These are phyloP conservation scores for Phytophthora citrophthora DNA, from an alignment of 352 stramenopile genomes.

Conservation along the genomic window DNA sequence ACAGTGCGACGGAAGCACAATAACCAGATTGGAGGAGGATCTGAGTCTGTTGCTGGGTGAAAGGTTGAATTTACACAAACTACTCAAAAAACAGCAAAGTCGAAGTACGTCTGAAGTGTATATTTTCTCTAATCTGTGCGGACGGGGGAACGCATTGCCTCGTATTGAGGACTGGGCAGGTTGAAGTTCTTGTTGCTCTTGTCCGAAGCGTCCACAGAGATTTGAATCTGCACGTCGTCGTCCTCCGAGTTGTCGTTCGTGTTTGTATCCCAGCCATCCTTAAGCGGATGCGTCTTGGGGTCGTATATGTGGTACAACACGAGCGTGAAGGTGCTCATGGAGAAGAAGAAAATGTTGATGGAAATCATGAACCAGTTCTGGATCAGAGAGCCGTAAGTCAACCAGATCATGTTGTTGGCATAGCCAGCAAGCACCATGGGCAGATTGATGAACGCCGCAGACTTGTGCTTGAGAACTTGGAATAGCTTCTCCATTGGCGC, in stretches of 20 bases:
- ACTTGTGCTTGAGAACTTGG: constrained; percentile 48
- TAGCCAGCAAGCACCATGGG: constrained; percentile 48
- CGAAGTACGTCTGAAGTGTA: too few relatives aligned
- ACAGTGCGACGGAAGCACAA: too few relatives aligned
- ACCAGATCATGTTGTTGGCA: constrained; percentile 59
- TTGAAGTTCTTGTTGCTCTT: constrained; percentile 23
- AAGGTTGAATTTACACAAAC: background rate
- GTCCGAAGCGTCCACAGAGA: constrained; percentile 14
- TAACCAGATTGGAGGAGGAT: background rate
- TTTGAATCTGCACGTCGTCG: constrained; percentile 21
- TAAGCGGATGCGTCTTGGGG: constrained; percentile 36
- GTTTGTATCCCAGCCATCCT: constrained; percentile 23
- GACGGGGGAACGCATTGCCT: constrained; percentile 15
- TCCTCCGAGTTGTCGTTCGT: constrained; percentile 22
- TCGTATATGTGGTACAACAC: constrained; percentile 36
- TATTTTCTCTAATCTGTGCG: constrained; percentile 32
- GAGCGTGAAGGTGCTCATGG: constrained; percentile 29
- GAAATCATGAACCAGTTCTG: constrained; percentile 47
- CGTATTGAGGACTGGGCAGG: constrained; percentile 21
- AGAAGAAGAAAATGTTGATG: constrained; percentile 40
- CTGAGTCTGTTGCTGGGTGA: too few relatives aligned
- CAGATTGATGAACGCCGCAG: constrained; percentile 55
- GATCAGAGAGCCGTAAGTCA: constrained; percentile 47
- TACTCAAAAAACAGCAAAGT: too few relatives aligned
- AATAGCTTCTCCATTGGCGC: constrained; percentile 52